Evolutionary conservation across 2,329 filamentous ascomycete species (phyloP), one percentile per base, ranked within the genome.

Genomic region (Diaporthe velutina): DNA sequence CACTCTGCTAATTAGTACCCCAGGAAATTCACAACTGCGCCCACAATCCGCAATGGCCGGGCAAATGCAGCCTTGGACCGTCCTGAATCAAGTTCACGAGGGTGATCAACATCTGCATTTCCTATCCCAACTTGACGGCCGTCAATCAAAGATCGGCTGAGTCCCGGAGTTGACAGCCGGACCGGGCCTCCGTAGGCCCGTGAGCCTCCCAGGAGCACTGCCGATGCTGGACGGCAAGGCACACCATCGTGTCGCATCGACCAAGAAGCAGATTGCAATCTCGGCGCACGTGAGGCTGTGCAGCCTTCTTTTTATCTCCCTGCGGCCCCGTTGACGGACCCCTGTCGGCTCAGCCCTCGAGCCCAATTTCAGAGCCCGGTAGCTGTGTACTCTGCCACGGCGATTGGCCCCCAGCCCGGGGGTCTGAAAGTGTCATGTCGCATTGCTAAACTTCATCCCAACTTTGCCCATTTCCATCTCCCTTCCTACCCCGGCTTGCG

Each of bases 241-340:
- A 54, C 50, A 28, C 19, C 48, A 28, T 25, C 48, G 48, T 55
- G 50, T 48, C 58, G 57, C 38, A 42, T 55, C 70, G 38, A 55
- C 55, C 48, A 42, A 45, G 28, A 50, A 42, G 48, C 35, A 73
- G 74, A 73, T 73, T 75, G 74, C 55, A 75, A 75, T 75, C 64
- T 75, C 74, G 74, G 74, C 48, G 45, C 3, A 50, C 50, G 22
- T 72, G 70, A 72, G 70, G 70, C 70, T 72, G 70, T 72, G 57
- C 70, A 72, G 70, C 54, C 70, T 50, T 72, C 58, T 45, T 35
- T 30, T 19, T 40, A 25, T n/a, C 17, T 19, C 70, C 57, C 40
- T 48, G 48, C 45, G 48, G 45, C 64, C 45, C 64, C 45, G 64
- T 58, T 6, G 52, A 19, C 38, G 38, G 55, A 28, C 61, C 52